Evolutionary conservation across 257 asterid species (phyloP).

Genomic region (Vinca minor): DNA sequence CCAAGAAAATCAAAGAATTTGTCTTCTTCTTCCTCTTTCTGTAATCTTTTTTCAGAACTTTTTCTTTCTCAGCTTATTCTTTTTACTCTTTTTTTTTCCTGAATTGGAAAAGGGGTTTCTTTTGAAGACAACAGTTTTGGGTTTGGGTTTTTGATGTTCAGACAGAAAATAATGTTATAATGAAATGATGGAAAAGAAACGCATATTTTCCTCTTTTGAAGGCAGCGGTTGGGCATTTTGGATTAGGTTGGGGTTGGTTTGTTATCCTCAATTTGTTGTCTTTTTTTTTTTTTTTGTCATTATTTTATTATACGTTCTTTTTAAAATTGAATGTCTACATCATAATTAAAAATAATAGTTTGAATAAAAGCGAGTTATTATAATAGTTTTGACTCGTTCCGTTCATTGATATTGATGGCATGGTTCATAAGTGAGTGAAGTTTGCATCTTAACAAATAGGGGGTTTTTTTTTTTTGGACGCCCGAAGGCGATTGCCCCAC

Average conservation of each 20-base stretch:
- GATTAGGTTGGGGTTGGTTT: constrained; percentile 20
- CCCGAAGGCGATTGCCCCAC: too few relatives aligned
- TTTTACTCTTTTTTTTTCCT: too few relatives aligned
- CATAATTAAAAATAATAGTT: too few relatives aligned
- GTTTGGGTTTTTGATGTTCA: constrained; percentile 23
- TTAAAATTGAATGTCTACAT: too few relatives aligned
- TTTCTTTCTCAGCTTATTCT: constrained; percentile 3
- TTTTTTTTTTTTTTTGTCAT: constrained; percentile 9
- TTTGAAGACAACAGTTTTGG: constrained; percentile 26
- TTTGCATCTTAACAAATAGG: too few relatives aligned
- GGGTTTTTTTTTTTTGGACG: too few relatives aligned
- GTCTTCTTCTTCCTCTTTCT: neutral
- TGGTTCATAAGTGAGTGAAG: too few relatives aligned
- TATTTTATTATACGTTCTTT: too few relatives aligned
- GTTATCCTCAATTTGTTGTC: constrained; percentile 25
- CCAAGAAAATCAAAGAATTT: constrained; percentile 13
- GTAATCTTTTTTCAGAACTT: constrained; percentile 5
- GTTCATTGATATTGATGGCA: too few relatives aligned
- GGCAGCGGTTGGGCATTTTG: constrained; percentile 13
- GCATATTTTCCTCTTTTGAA: constrained; percentile 15
- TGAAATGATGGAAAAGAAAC: constrained; percentile 17
- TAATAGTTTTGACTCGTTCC: too few relatives aligned
- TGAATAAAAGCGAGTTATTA: too few relatives aligned
- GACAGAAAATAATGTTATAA: constrained; percentile 29
- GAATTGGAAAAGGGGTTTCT: constrained; percentile 28